phyloP scores from a whole-genome alignment of 805 yeast species.

The Hyphopichia homilentoma region DNA sequence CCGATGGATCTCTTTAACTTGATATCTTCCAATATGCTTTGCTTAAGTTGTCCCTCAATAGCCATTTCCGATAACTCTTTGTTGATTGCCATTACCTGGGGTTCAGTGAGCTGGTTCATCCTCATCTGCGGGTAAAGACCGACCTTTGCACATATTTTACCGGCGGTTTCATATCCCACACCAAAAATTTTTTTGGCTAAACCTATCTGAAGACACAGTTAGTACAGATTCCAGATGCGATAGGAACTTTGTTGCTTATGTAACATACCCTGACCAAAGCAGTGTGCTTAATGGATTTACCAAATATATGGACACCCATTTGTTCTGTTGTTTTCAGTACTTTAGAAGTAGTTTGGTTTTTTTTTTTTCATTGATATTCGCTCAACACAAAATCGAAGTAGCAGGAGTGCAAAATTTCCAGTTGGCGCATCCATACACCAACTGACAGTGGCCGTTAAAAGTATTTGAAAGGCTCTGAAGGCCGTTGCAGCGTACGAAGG shows the following conservation, averaged over 20 bases:
- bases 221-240: background rate
- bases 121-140: constrained; percentile 93
- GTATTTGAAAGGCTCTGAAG: too few species aligned
- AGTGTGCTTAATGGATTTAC: constrained; percentile 42
- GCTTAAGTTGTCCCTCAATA: constrained; percentile 76
- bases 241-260: too few species aligned
- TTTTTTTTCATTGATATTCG: too few species aligned
- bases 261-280: constrained; percentile 33
- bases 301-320: constrained; percentile 45
- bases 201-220: constrained; percentile 40
- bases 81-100: constrained; percentile 78
- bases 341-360: too few species aligned
- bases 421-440: too few species aligned
- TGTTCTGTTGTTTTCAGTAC: constrained; percentile 1
- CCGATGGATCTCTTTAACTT: constrained; percentile 76
- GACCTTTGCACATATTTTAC: constrained; percentile 74
- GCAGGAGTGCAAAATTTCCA: too few species aligned
- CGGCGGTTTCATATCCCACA: constrained; percentile 72
- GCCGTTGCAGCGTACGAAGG: too few species aligned
- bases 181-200: constrained; percentile 83
- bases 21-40: constrained; percentile 74
- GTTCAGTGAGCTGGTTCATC: constrained; percentile 88
- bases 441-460: too few species aligned
- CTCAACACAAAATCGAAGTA: too few species aligned
- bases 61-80: constrained; percentile 82